Conservation (phyloP, 192 early-diverging fungal species). For the Coemansia sp. region DNA sequence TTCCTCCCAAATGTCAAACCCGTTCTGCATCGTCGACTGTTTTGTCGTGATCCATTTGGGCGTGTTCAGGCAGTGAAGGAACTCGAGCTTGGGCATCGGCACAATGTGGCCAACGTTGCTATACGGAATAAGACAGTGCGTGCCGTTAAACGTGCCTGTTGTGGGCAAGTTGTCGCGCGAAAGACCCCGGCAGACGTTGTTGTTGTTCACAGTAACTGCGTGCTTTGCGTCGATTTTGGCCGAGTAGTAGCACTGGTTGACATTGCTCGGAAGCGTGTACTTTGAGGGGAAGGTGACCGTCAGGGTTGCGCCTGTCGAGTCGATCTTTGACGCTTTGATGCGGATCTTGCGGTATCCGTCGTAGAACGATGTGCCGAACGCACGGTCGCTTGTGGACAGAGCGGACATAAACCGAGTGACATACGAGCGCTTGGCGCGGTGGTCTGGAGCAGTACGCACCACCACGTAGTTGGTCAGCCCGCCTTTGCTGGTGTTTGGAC, state of each 20-base stretch:
- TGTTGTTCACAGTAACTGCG: neutral
- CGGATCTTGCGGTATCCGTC: neutral
- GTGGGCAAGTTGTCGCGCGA: neutral
- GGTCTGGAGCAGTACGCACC: neutral
- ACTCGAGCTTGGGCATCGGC: neutral
- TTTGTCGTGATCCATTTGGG: constrained; percentile 1
- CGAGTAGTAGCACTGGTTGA: constrained; percentile 10
- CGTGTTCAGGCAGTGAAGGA: neutral
- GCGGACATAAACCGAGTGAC: constrained; percentile 1
- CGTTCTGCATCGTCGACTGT: neutral
- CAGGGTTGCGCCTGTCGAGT: neutral
- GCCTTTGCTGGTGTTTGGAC: neutral
- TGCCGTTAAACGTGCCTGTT: constrained; percentile 1
- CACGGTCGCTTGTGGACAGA: neutral
- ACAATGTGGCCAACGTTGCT: neutral
- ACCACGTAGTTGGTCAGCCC: constrained; percentile 2
- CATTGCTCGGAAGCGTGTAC: neutral
- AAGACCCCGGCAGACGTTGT: neutral
- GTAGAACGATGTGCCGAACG: neutral
- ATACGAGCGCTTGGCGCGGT: constrained; percentile 1
- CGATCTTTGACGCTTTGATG: neutral
- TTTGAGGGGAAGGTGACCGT: neutral
- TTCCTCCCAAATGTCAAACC: neutral
- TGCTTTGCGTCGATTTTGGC: neutral
- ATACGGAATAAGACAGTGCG: neutral